These are phyloP conservation scores for Nemania serpens DNA, from an alignment of 2,329 filamentous ascomycete genomes.

Conservation along the genomic window DNA sequence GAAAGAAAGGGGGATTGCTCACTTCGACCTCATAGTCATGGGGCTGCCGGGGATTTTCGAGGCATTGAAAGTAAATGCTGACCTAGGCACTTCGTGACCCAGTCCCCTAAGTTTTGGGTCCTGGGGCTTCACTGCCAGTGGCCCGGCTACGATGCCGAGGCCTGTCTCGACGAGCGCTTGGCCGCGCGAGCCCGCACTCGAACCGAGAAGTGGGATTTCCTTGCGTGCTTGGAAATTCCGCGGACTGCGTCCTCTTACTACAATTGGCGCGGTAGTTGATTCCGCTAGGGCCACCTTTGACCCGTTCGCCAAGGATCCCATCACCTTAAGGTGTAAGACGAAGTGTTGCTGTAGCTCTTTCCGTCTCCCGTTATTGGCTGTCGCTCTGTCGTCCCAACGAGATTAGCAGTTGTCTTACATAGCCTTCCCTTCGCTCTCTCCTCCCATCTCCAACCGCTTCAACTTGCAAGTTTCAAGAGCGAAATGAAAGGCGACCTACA, in stretches of 20 bases:
- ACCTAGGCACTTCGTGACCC: conserved; percentile 60
- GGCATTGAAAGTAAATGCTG: conserved; percentile 62
- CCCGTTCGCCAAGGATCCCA: conserved; percentile 83
- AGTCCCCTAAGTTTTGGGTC: conserved; percentile 57
- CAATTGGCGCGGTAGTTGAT: conserved; percentile 85
- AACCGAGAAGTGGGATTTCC: conserved; percentile 83
- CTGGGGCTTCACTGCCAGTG: conserved; percentile 58
- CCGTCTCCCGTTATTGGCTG: conserved; percentile 91
- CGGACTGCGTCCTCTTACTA: conserved; percentile 89
- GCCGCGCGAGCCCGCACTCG: conserved; percentile 75
- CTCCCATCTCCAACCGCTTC: background rate
- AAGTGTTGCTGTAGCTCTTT: conserved; percentile 98
- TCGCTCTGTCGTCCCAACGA: conserved; percentile 63
- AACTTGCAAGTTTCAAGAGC: background rate
- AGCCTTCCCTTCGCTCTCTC: background rate
- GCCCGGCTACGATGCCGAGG: conserved; percentile 63
- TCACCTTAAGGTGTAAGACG: conserved; percentile 82
- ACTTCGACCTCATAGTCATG: conserved; percentile 64
- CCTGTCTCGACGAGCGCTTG: conserved; percentile 72
- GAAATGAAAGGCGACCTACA: conserved; percentile 51
- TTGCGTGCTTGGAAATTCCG: conserved; percentile 94
- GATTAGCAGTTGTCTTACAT: conserved; percentile 12
- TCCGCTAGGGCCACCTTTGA: conserved; percentile 81
- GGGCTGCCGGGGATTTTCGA: conserved; percentile 60
- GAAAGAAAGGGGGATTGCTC: conserved; percentile 41